phyloP scores from a whole-genome alignment of 306 rosid species.

The Luffa acutangula region DNA sequence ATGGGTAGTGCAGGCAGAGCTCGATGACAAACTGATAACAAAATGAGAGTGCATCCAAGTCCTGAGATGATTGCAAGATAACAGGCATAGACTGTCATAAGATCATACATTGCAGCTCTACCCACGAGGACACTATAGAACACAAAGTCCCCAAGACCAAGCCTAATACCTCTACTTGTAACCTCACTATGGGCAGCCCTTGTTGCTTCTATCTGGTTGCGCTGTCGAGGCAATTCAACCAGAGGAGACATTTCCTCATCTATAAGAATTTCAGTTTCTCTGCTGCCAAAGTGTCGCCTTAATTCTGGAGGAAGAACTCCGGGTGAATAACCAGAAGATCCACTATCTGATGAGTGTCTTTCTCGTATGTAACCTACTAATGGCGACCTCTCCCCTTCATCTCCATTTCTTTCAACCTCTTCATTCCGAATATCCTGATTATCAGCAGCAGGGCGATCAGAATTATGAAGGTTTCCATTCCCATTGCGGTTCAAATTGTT shows the following conservation, averaged over 20 bases:
- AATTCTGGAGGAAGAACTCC: constrained; percentile 12
- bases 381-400: constrained; percentile 46
- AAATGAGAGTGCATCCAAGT: constrained; percentile 78
- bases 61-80: constrained; percentile 93
- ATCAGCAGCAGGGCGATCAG: constrained; percentile 16
- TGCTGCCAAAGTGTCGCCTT: constrained; percentile 10
- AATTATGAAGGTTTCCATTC: constrained; percentile 4
- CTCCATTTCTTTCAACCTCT: constrained; percentile 10
- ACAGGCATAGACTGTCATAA: constrained; percentile 94
- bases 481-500: constrained; percentile 15
- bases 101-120: constrained; percentile 97
- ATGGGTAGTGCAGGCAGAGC: constrained; percentile 93
- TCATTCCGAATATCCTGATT: constrained; percentile 8
- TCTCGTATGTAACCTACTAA: constrained; percentile 30
- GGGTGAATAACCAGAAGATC: constrained; percentile 24
- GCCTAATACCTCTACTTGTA: constrained; percentile 61
- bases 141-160: constrained; percentile 88
- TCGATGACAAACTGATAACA: constrained; percentile 59
- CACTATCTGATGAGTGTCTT: constrained; percentile 23
- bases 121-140: constrained; percentile 96
- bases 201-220: constrained; percentile 23
- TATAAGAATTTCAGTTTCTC: constrained; percentile 22
- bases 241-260: constrained; percentile 63
- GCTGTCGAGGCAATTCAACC: constrained; percentile 32
- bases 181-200: constrained; percentile 20